A percentile compares a stretch with the other conserved stretches of the same genome.
These are phyloP conservation scores for Colletotrichum sp. DNA, from an alignment of 2,329 filamentous ascomycete species.

Conservation along the genomic window DNA sequence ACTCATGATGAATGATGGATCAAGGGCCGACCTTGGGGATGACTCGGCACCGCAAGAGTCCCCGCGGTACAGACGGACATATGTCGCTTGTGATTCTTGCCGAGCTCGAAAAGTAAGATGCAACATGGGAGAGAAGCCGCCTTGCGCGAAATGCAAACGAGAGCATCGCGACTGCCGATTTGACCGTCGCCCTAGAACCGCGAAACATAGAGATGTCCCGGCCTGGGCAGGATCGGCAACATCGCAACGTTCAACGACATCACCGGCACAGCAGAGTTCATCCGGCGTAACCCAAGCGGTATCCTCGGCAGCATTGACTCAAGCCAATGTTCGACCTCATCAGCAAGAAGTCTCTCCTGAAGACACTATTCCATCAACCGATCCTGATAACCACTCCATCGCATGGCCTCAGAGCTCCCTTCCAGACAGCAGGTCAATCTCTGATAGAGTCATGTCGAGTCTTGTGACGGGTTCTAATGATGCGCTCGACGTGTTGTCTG, in stretches of 20 bases:
- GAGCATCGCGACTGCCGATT: slow-evolving; percentile 20
- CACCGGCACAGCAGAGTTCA: neutral
- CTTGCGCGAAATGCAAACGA: slow-evolving; percentile 17
- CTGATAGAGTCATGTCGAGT: neutral
- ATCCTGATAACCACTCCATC: neutral
- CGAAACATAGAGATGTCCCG: slow-evolving; percentile 13
- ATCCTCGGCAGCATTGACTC: neutral
- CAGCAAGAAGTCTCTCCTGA: neutral
- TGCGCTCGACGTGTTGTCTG: neutral
- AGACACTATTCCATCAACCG: neutral
- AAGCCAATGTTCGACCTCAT: neutral
- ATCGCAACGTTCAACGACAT: neutral
- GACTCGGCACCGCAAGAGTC: neutral
- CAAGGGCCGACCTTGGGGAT: neutral
- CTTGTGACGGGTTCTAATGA: slow-evolving; percentile 7
- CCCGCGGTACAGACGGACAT: slow-evolving; percentile 2
- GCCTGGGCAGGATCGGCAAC: neutral
- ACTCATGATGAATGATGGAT: neutral
- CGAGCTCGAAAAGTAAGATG: slow-evolving; percentile 16
- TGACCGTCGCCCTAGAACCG: slow-evolving; percentile 1
- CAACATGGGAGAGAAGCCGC: slow-evolving; percentile 17
- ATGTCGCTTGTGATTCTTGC: slow-evolving; percentile 20
- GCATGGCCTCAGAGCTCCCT: neutral
- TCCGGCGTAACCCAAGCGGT: neutral
- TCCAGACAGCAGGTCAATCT: neutral